Conservation (phyloP, 1,284 basidiomycete species). For the Malassezia japonica region DNA sequence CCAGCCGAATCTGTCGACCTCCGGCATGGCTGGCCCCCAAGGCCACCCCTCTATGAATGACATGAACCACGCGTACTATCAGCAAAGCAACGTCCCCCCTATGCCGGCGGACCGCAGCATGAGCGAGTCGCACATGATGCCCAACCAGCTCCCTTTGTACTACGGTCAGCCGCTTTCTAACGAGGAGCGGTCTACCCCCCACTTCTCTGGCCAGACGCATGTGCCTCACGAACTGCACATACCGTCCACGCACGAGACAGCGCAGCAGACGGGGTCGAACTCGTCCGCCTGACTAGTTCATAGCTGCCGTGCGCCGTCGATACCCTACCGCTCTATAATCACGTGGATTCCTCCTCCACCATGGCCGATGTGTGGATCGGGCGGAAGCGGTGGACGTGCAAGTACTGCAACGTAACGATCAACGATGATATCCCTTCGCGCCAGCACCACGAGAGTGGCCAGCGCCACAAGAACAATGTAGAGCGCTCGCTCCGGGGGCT, state of each 20-base stretch:
- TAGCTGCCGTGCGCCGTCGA: neutral
- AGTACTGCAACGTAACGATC: constrained; percentile 47
- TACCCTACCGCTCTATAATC: neutral
- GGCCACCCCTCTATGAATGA: neutral
- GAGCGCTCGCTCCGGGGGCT: constrained; percentile 81
- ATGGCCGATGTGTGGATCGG: constrained; percentile 45
- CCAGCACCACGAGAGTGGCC: constrained; percentile 81
- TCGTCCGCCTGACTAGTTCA: neutral
- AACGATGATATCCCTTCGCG: constrained; percentile 56
- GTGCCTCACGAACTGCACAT: neutral
- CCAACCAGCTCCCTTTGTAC: constrained; percentile 2
- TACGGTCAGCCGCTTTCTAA: neutral
- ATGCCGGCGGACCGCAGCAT: neutral
- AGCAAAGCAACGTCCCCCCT: neutral
- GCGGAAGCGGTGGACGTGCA: constrained; percentile 44
- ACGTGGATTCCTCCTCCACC: constrained; percentile 1
- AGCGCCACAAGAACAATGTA: constrained; percentile 86
- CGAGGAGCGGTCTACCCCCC: neutral
- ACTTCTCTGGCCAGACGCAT: neutral
- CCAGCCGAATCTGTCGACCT: constrained; percentile 11
- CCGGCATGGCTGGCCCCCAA: neutral
- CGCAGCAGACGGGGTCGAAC: neutral
- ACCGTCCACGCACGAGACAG: neutral
- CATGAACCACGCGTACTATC: neutral
- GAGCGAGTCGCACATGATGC: neutral